These are phyloP conservation scores for Cryphonectria japonica DNA, from an alignment of 2,329 filamentous ascomycete species.

Conservation along the genomic window DNA sequence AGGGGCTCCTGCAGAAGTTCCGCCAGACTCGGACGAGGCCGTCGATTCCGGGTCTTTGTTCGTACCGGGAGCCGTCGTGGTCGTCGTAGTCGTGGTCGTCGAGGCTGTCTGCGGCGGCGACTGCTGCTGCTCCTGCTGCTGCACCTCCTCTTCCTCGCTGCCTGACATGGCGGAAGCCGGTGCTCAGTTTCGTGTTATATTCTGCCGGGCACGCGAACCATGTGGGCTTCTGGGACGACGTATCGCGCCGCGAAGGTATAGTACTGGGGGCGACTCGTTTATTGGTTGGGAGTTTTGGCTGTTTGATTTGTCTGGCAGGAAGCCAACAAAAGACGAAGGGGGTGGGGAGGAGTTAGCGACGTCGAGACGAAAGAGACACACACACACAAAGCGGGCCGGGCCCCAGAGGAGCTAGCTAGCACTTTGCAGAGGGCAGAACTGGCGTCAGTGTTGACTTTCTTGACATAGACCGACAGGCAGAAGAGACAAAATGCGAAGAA, in stretches of 20 bases:
- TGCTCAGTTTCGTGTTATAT: not conserved
- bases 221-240: not conserved
- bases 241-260: not conserved
- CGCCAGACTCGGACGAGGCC: not conserved
- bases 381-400: slow-evolving; percentile 1
- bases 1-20: not conserved
- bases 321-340: not conserved
- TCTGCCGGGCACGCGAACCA: not conserved
- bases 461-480: not conserved
- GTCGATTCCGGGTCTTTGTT: not conserved
- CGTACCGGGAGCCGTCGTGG: not conserved
- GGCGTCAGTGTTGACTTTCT: not conserved
- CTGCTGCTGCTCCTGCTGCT: not conserved
- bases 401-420: not conserved
- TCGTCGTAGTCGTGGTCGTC: no score
- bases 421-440: not conserved
- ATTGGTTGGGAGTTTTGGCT: not conserved
- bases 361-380: not conserved
- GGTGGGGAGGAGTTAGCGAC: not conserved
- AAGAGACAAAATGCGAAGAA: not conserved
- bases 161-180: slow-evolving; percentile 12
- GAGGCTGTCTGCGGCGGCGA: not conserved
- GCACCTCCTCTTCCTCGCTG: slow-evolving; percentile 13
- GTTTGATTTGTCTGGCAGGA: not conserved
- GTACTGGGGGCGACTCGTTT: not conserved